Conservation (phyloP, 306 rosid species). For the Cotoneaster glaucophyllus region DNA sequence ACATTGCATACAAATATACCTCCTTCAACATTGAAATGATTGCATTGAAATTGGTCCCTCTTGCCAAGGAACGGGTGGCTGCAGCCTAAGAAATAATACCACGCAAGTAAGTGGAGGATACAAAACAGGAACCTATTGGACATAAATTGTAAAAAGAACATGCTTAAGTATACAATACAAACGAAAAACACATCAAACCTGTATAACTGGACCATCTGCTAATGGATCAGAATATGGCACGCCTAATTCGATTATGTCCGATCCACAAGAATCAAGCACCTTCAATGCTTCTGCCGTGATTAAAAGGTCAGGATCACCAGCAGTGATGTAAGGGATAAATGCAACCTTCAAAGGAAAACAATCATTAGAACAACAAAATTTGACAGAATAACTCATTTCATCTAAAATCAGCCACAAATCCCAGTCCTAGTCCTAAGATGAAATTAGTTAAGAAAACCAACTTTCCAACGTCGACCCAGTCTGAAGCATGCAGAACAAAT, state of each 20-base stretch:
- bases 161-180: background rate
- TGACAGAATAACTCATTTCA: background rate
- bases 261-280: slow-evolving; percentile 76
- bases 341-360: slow-evolving; percentile 57
- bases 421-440: background rate
- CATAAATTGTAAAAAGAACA: background rate
- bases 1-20: slow-evolving; percentile 39
- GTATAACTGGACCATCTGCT: slow-evolving; percentile 99
- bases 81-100: slow-evolving; percentile 67
- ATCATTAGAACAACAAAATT: slow-evolving; percentile 17
- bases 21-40: slow-evolving; percentile 78
- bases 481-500: background rate
- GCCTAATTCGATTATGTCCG: slow-evolving; percentile 90
- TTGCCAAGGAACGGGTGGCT: slow-evolving; percentile 78
- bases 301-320: slow-evolving; percentile 94
- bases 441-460: background rate
- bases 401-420: background rate
- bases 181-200: slow-evolving; percentile 38
- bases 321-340: slow-evolving; percentile 79
- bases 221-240: slow-evolving; percentile 94
- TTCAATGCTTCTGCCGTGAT: slow-evolving; percentile 87
- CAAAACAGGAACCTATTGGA: background rate
- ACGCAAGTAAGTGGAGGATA: slow-evolving; percentile 16
- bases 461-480: background rate
- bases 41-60: slow-evolving; percentile 63